Evolutionary conservation across 345 rosid species (phyloP), one percentile per base, ranked within the genome.

Genomic region (Carallia pectinifolia): DNA sequence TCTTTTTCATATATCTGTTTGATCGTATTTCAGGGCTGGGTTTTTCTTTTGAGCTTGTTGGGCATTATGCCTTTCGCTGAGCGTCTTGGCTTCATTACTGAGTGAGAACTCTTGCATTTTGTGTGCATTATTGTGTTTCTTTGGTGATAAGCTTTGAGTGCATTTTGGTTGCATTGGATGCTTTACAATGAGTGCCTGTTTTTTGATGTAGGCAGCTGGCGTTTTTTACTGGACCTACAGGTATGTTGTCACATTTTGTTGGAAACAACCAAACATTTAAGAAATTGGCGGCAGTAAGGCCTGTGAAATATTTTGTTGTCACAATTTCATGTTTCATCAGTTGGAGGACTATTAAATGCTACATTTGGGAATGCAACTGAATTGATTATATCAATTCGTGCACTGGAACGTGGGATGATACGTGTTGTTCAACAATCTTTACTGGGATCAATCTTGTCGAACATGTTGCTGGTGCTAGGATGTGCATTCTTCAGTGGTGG

Each of bases 391-490:
- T 85, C 89, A 30, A 71, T 81, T 65, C 79, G 70, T 59, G 89
- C 86, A 53, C 70, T 79, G 70, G 73, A 50, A 69, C 70, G 48
- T 40, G 83, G 83, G 62, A 81, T 79, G 89, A 73, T 79, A 58
- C 74, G 84, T 53, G 83, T 83, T 44, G 89, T 85, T 68, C 89
- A 85, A 52, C 86, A 83, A 65, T 85, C 86, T 68, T 76, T 83
- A 62, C 73, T 83, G 18, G 85, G 89, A 36, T 85, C 85, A 38
- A 81, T 85, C 67, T 64, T 83, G 69, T 85, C 89, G 68, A 83
- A 85, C 71, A 85, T 83, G 89, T 72, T 85, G 56, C 80, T 85
- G 72, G 86, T 85, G 34, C 85, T 85, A 68, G 89, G 89, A 71
- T 83, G 85, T 65, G 79, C 85, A 18, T 85, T 83, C 72, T 81